phyloP scores from a whole-genome alignment of 1,139 yeast species.

The Kodamaea suecica region DNA sequence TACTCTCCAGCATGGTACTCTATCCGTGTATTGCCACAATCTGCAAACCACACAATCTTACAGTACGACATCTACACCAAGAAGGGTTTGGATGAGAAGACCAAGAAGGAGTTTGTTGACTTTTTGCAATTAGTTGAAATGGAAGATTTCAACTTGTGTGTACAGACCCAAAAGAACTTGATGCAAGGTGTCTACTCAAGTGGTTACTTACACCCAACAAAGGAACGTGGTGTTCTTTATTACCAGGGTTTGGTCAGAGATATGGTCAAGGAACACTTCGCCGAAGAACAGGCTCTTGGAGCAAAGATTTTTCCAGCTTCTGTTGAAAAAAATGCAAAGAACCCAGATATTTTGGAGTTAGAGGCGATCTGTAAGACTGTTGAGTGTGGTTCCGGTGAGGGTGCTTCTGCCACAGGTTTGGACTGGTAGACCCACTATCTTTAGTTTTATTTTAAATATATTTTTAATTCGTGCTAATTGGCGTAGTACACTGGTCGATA shows the following conservation, averaged over 20 bases:
- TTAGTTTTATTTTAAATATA: not conserved
- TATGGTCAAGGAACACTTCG: slow-evolving; percentile 55
- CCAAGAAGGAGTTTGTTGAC: slow-evolving; percentile 59
- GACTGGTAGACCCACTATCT: slow-evolving; percentile 1
- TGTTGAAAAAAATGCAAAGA: slow-evolving; percentile 35
- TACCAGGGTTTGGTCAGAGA: slow-evolving; percentile 57
- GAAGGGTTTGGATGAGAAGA: slow-evolving; percentile 50
- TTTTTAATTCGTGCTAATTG: no score
- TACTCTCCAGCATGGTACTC: slow-evolving; percentile 68
- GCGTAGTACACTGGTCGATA: no score
- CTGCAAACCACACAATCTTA: slow-evolving; percentile 51
- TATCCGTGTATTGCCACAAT: slow-evolving; percentile 53
- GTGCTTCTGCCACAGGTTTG: slow-evolving; percentile 1
- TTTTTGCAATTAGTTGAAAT: slow-evolving; percentile 58
- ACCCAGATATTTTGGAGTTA: slow-evolving; percentile 45
- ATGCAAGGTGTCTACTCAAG: slow-evolving; percentile 57
- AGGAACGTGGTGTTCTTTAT: slow-evolving; percentile 56
- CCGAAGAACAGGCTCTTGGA: slow-evolving; percentile 43
- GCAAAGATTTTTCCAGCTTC: slow-evolving; percentile 50
- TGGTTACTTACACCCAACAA: slow-evolving; percentile 56
- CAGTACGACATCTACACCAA: slow-evolving; percentile 62
- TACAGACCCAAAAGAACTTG: slow-evolving; percentile 55
- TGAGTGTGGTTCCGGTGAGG: slow-evolving; percentile 36
- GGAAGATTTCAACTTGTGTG: slow-evolving; percentile 59
- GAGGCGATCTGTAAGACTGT: slow-evolving; percentile 48